Conservation (phyloP, 176 grass and related monocot species). For the Triticum dicoccoides region DNA sequence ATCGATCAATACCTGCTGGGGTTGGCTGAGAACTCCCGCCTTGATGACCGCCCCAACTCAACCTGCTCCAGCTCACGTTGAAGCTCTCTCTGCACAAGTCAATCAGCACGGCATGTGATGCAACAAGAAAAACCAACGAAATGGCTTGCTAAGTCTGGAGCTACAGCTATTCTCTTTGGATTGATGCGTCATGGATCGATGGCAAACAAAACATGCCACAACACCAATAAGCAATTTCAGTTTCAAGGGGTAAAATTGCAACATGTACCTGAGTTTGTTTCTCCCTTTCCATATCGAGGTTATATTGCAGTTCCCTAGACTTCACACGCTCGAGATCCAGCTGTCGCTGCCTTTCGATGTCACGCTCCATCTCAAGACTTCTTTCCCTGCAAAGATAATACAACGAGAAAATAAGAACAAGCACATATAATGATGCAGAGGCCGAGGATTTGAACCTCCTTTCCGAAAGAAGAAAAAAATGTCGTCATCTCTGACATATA, state of each 20-base stretch:
- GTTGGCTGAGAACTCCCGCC: constrained; percentile 67
- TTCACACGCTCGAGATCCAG: constrained; percentile 81
- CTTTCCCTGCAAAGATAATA: constrained; percentile 54
- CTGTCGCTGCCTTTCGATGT: constrained; percentile 79
- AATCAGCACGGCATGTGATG: not conserved
- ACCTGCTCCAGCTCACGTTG: constrained; percentile 88
- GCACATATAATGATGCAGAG: not conserved
- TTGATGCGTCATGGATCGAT: not conserved
- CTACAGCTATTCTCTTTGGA: not conserved
- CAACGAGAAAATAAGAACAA: constrained; percentile 13
- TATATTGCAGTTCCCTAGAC: constrained; percentile 86
- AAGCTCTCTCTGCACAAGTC: constrained; percentile 70
- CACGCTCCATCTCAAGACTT: constrained; percentile 62
- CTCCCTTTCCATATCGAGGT: constrained; percentile 88
- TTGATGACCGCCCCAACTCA: constrained; percentile 74
- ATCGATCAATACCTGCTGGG: constrained; percentile 44
- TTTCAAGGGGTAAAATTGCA: not conserved
- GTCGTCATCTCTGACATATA: not conserved
- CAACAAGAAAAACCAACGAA: not conserved
- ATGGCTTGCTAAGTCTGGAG: not conserved
- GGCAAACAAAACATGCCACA: not conserved
- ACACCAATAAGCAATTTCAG: not conserved
- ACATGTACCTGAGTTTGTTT: constrained; percentile 75
- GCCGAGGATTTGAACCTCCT: too few relatives aligned
- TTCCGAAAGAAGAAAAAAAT: too few relatives aligned